phyloP scores from a whole-genome alignment of 163 green algal species.

The Chlamydomonas reinhardtii region DNA sequence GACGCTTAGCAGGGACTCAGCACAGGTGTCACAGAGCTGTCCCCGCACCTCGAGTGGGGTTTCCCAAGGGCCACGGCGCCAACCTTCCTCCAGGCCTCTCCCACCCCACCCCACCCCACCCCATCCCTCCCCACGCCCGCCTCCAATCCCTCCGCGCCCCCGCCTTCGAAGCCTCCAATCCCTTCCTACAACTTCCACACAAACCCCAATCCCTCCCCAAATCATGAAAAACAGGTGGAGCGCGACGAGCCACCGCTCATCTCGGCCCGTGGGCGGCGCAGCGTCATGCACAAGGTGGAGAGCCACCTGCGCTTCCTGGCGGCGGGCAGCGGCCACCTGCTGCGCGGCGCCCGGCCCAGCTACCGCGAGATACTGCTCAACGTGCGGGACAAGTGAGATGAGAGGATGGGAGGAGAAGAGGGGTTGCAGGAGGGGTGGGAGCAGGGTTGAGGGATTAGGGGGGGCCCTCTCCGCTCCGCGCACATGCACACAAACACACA shows the following conservation, averaged over 20 bases:
- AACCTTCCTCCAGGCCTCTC: no score
- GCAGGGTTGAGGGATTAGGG: background rate
- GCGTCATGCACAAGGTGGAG: slow-evolving; percentile 80
- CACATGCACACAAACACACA: no score
- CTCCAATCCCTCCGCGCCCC: no score
- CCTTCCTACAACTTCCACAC: no score
- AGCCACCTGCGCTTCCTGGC: slow-evolving; percentile 85
- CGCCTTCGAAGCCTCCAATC: background rate
- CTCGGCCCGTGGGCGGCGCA: slow-evolving; percentile 53
- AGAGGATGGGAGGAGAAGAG: background rate
- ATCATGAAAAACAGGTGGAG: slow-evolving; percentile 28
- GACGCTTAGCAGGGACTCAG: no score
- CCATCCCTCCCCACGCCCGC: no score
- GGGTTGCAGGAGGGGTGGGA: background rate
- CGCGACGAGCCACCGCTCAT: slow-evolving; percentile 65
- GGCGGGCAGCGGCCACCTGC: slow-evolving; percentile 69
- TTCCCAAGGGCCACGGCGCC: no score
- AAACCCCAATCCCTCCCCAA: background rate
- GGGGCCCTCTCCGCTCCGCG: no score
- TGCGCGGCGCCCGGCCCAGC: slow-evolving; percentile 73
- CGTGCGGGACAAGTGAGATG: slow-evolving; percentile 67
- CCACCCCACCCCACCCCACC: no score
- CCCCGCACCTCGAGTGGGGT: no score
- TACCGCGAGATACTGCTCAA: slow-evolving; percentile 82
- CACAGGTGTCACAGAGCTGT: no score